phyloP scores from a whole-genome alignment of 106 monocot species.

The Hemerocallis citrina region DNA sequence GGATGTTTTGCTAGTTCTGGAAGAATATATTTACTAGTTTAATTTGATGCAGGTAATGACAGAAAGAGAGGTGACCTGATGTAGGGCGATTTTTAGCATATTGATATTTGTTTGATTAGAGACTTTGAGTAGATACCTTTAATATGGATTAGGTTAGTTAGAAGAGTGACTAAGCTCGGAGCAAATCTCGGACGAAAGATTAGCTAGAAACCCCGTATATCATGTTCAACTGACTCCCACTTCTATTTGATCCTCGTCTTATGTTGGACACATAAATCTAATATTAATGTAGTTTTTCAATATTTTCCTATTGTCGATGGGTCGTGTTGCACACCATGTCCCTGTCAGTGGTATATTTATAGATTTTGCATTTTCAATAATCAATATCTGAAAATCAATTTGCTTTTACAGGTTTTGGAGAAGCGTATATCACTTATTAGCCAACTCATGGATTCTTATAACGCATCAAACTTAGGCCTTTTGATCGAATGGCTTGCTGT shows the following conservation, averaged over 20 bases:
- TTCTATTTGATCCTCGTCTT: no score
- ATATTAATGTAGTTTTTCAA: not conserved
- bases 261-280: no score
- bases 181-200: no score
- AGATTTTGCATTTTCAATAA: not conserved
- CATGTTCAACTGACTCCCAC: not conserved
- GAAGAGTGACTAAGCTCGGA: no score
- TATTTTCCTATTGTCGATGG: not conserved
- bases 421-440: slow-evolving; percentile 6
- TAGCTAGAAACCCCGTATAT: not conserved
- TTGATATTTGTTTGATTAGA: no score
- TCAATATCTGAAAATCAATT: not conserved
- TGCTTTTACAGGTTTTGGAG: slow-evolving; percentile 3
- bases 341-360: not conserved
- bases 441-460: not conserved
- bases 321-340: not conserved
- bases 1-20: no score
- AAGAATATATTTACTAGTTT: no score
- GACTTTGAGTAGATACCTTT: no score
- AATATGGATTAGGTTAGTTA: no score
- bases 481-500: slow-evolving; percentile 8
- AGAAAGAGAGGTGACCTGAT: no score
- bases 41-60: no score
- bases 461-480: not conserved
- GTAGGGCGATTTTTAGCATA: no score